Conservation (phyloP, 1,284 basidiomycete genomes). For the Puccinia triticina region DNA sequence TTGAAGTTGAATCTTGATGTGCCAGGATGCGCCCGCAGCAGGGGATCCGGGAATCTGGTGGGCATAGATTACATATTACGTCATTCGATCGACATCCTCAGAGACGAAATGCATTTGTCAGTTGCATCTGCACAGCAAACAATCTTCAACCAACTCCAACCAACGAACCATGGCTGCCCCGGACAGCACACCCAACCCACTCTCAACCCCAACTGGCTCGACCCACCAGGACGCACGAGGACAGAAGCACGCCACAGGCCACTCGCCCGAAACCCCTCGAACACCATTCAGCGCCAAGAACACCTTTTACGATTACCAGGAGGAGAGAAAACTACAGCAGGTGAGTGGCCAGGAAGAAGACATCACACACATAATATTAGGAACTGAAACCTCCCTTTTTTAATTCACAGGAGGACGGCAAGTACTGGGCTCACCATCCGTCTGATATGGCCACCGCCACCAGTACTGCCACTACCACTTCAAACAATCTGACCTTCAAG, state of each 20-base stretch:
- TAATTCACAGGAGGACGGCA: conserved; percentile 31
- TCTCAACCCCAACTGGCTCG: not conserved
- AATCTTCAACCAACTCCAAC: no score
- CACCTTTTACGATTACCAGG: conserved; percentile 50
- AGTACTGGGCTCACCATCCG: conserved; percentile 49
- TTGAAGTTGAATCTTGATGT: no score
- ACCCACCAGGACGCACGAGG: not conserved
- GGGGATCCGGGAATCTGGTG: no score
- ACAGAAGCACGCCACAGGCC: not conserved
- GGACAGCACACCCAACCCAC: no score
- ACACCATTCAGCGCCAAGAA: conserved; percentile 36
- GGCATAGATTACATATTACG: no score
- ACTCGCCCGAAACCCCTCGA: conserved; percentile 10
- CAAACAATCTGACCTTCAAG: not conserved
- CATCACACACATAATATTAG: no score
- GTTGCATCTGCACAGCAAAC: no score
- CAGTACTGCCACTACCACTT: not conserved
- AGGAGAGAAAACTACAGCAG: conserved; percentile 47
- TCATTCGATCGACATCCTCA: no score
- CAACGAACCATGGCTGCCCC: no score
- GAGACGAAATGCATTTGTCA: no score
- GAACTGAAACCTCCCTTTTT: not conserved
- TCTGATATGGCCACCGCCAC: conserved; percentile 16
- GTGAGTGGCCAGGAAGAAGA: conserved; percentile 12
- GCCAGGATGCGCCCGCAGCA: no score